These are phyloP conservation scores for Saprolegnia parasitica DNA, from an alignment of 352 stramenopile species.

Conservation along the genomic window DNA sequence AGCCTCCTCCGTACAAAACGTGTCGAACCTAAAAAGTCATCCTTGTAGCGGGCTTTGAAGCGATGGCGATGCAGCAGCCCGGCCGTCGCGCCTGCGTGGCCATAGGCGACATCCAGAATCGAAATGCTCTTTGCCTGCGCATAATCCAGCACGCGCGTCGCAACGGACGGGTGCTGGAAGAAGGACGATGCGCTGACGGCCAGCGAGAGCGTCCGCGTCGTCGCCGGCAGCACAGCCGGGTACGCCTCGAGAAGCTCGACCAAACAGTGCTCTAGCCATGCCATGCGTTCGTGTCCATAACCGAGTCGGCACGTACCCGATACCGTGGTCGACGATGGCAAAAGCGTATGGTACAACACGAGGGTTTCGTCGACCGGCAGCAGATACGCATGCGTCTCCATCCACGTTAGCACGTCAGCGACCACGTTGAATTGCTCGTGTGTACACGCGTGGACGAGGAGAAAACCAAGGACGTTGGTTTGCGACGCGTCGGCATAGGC, in stretches of 20 bases:
- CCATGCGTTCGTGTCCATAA: neutral
- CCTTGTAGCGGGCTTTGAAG: slow-evolving; percentile 18
- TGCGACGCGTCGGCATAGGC: neutral
- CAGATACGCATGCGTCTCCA: neutral
- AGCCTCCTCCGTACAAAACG: no score
- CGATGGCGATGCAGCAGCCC: neutral
- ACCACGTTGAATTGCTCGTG: neutral
- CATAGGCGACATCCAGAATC: slow-evolving; percentile 26
- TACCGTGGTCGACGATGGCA: neutral
- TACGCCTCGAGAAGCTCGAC: slow-evolving; percentile 9
- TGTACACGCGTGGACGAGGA: neutral
- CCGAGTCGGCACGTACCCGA: neutral
- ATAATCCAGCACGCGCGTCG: neutral
- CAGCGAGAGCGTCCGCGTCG: slow-evolving; percentile 9
- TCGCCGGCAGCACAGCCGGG: neutral
- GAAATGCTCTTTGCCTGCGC: neutral
- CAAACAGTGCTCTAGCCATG: neutral
- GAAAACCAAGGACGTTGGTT: slow-evolving; percentile 6
- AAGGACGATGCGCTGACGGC: slow-evolving; percentile 23
- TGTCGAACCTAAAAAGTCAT: neutral
- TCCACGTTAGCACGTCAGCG: neutral
- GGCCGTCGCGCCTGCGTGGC: slow-evolving; percentile 8
- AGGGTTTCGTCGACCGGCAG: neutral
- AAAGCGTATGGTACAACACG: neutral
- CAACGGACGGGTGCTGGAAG: neutral